Evolutionary conservation across 441 rosid species (phyloP).

Genomic region (Adansonia rubrostipa): DNA sequence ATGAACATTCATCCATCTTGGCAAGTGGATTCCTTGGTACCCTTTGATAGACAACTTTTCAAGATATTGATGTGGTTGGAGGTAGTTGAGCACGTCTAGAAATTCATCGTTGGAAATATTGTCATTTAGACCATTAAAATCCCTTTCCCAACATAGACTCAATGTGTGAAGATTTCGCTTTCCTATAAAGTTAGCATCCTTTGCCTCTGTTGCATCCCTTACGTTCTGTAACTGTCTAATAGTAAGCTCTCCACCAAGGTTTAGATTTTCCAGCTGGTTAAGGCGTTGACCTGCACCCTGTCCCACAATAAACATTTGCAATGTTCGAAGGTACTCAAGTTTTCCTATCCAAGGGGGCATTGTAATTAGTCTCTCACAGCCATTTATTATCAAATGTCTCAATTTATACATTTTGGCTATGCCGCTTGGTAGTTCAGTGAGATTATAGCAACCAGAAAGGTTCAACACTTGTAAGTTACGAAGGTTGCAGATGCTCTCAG

Average conservation of each 20-base stretch:
- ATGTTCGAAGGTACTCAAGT: slow-evolving; percentile 23
- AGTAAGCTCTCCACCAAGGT: slow-evolving; percentile 29
- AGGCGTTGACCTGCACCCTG: background rate
- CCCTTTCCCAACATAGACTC: background rate
- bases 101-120: background rate
- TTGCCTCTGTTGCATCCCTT: slow-evolving; percentile 12
- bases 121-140: background rate
- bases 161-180: slow-evolving; percentile 7
- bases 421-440: slow-evolving; percentile 25
- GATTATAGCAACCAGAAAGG: slow-evolving; percentile 27
- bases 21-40: slow-evolving; percentile 28
- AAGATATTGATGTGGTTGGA: slow-evolving; percentile 28
- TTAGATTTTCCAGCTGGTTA: background rate
- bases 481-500: slow-evolving; percentile 23
- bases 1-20: slow-evolving; percentile 26
- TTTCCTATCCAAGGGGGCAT: slow-evolving; percentile 30
- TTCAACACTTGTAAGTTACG: slow-evolving; percentile 26
- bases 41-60: slow-evolving; percentile 25
- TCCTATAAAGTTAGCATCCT: slow-evolving; percentile 5
- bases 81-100: slow-evolving; percentile 3
- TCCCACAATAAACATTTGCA: slow-evolving; percentile 31
- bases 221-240: slow-evolving; percentile 29
- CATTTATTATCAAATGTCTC: slow-evolving; percentile 27
- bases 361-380: slow-evolving; percentile 21
- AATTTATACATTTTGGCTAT: slow-evolving; percentile 7